Evolutionary conservation across 306 rosid genomes (phyloP), one percentile per base, ranked within the genome.

Genomic region (Gleditsia sinensis): DNA sequence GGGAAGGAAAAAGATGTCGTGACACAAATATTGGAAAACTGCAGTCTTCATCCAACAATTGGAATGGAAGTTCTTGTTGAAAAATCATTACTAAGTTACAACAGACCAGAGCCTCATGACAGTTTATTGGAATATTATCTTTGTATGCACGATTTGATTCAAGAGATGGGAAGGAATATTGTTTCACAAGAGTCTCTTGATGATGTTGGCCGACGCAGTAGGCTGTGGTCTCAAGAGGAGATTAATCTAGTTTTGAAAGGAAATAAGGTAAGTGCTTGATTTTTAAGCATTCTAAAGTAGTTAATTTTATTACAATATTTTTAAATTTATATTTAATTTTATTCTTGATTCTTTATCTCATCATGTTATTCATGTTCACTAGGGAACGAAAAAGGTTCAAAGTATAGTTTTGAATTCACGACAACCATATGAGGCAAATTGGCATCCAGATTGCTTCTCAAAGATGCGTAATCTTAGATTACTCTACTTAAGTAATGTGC

Each of bases 391-490:
- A 67, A 0, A 24, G 5, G 49, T 67, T 67, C 58, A 67, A 67
- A 40, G 30, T n/a, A 67, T 67, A 9, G 17, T 9, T 14, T 21
- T 67, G 25, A 10, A 8, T 0, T 17, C 4, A 46, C 24, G 0
- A 1, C 6, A 5, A 14, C 42, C 39, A 20, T 17, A 28, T 17
- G 27, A 17, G 27, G 2, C 27, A 67, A 8, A 14, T 2, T 13
- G 72, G 57, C 6, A 67, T 0, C n/a, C 16, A 1, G 12, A 48
- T 43, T 3, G 37, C 25, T 67, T 67, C 27, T 28, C 72, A 30
- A 49, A 46, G 9, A 46, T 67, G 72, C 4, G 24, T 8, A 50
- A 50, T 67, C 59, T 67, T 27, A 67, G n/a, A 17, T 46, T 67
- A 13, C 72, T 67, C 16, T n/a, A 7, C 0, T 13, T 48, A 8